Evolutionary conservation across 495 filamentous ascomycete genomes (phyloP).

Genomic region (Hyaloscypha variabilis): DNA sequence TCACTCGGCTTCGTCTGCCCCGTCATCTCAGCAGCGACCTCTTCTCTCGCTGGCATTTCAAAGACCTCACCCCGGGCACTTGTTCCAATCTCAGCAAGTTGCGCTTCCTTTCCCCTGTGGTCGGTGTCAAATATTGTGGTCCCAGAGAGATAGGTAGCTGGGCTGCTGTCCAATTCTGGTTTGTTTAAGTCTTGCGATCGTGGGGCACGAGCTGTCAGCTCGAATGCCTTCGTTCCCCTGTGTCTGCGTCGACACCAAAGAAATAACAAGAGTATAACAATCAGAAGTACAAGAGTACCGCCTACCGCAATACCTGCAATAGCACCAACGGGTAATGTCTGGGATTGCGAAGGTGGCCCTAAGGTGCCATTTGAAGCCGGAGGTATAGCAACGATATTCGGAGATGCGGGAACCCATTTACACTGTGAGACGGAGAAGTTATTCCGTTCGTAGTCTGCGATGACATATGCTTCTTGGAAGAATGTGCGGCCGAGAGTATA

Average conservation of each 20-base stretch:
- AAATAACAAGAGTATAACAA: slow-evolving; percentile 2
- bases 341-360: not conserved
- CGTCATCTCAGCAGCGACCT: slow-evolving; percentile 9
- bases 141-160: too few species aligned
- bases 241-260: too few species aligned
- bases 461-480: slow-evolving; percentile 54
- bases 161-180: slow-evolving; percentile 6
- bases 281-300: slow-evolving; percentile 5
- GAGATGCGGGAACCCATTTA: slow-evolving; percentile 15
- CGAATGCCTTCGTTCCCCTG: too few species aligned
- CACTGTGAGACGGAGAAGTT: slow-evolving; percentile 28
- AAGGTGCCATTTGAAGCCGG: slow-evolving; percentile 3
- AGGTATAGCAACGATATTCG: slow-evolving; percentile 21
- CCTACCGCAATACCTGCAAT: slow-evolving; percentile 26
- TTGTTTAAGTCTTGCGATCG: slow-evolving; percentile 10
- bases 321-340: slow-evolving; percentile 5
- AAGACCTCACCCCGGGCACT: not conserved
- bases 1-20: not conserved
- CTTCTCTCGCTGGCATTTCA: slow-evolving; percentile 10
- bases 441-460: slow-evolving; percentile 27
- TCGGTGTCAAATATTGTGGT: too few species aligned
- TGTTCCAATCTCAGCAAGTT: not conserved
- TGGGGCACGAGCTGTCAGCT: not conserved
- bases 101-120: not conserved
- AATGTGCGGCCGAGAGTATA: slow-evolving; percentile 59